Conservation (phyloP, 495 filamentous ascomycete species). For the Hypoxylon fragiforme region DNA sequence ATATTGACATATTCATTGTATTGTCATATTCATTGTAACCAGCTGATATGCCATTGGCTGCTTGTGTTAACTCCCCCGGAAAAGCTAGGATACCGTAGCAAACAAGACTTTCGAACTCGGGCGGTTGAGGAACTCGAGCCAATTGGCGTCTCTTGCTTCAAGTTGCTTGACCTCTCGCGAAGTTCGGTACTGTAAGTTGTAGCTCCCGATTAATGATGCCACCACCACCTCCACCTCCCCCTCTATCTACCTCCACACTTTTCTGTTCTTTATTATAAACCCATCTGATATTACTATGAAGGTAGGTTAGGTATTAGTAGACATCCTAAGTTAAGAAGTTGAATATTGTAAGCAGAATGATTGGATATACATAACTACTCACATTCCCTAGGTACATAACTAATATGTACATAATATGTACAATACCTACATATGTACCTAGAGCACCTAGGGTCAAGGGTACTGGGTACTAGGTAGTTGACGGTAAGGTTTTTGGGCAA, state of each 20-base stretch:
- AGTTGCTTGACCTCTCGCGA: conserved; percentile 12
- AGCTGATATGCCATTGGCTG: conserved; percentile 16
- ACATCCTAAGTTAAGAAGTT: not conserved
- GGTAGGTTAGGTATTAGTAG: not conserved
- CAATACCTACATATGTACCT: no score
- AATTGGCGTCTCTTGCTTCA: conserved; percentile 25
- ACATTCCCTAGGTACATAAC: no score
- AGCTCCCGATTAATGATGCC: conserved; percentile 23
- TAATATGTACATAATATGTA: no score
- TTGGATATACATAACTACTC: no score
- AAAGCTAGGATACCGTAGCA: conserved; percentile 25
- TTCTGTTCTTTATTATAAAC: no score
- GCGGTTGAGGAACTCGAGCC: conserved; percentile 14
- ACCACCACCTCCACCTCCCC: conserved; percentile 1
- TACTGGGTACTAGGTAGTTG: no score
- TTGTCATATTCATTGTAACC: no score
- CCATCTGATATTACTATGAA: not conserved
- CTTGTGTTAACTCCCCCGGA: conserved; percentile 18
- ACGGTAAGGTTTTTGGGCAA: no score
- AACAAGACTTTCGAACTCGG: conserved; percentile 26
- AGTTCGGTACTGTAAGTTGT: no score
- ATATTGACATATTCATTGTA: no score
- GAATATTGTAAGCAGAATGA: no score
- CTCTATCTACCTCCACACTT: not conserved
- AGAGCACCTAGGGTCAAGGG: no score